Conservation (phyloP, 108 stramenopile species). For the Nitzschia sp. region DNA sequence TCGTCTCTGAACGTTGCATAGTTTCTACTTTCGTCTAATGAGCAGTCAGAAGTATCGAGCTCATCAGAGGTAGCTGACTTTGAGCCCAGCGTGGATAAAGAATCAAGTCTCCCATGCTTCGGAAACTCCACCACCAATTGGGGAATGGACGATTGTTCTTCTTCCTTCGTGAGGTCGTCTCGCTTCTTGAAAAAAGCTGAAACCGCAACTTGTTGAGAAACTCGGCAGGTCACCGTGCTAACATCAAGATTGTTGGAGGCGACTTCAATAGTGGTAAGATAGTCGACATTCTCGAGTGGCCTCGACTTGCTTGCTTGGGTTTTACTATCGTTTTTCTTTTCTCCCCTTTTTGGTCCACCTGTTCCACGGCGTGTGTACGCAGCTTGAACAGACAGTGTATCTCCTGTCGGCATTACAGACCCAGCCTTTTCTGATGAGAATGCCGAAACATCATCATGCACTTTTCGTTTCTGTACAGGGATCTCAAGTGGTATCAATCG, state of each 20-base stretch:
- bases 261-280: background rate
- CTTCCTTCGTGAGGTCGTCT: background rate
- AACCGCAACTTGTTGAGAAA: background rate
- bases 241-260: slow-evolving; percentile 2
- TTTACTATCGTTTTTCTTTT: background rate
- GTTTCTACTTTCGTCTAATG: background rate
- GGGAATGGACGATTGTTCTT: no score
- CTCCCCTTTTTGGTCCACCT: background rate
- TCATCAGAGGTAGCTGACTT: background rate
- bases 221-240: background rate
- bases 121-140: no score
- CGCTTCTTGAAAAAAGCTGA: background rate
- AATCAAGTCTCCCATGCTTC: background rate
- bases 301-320: background rate
- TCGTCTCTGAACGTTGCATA: background rate
- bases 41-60: background rate
- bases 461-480: background rate
- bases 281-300: slow-evolving; percentile 5
- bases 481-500: slow-evolving; percentile 9
- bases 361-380: background rate
- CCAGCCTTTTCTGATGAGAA: background rate
- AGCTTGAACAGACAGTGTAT: background rate
- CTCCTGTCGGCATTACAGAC: background rate
- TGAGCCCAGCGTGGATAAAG: slow-evolving; percentile 4
- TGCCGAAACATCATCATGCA: background rate